Evolutionary conservation across 2,329 filamentous ascomycete genomes (phyloP).

Genomic region (Aspergillus thermomutatus): DNA sequence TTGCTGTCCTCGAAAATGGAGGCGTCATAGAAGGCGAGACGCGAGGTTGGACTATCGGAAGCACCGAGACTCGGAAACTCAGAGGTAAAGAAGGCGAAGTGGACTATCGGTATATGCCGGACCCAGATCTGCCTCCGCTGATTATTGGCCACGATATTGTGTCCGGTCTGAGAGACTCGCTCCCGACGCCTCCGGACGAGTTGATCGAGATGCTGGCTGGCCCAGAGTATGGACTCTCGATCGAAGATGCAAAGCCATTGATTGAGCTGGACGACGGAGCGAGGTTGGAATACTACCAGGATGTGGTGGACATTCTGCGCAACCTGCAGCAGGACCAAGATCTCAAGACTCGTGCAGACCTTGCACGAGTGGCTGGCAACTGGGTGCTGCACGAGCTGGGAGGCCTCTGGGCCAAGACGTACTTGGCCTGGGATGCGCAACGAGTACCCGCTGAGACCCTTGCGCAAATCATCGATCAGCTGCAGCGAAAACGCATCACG

Average conservation of each 20-base stretch:
- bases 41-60: conserved; percentile 84
- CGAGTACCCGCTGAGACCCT: conserved; percentile 42
- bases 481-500: conserved; percentile 46
- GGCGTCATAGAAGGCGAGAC: conserved; percentile 80
- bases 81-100: conserved; percentile 95
- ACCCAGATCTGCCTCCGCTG: conserved; percentile 82
- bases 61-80: conserved; percentile 73
- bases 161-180: conserved; percentile 55
- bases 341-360: conserved; percentile 25
- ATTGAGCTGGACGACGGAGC: conserved; percentile 73
- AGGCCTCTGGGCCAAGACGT: conserved; percentile 56
- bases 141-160: conserved; percentile 70
- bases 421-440: conserved; percentile 40
- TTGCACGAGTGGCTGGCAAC: conserved; percentile 55
- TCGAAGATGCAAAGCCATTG: conserved; percentile 80
- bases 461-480: conserved; percentile 44
- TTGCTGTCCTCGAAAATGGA: conserved; percentile 71
- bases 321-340: conserved; percentile 23
- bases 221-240: conserved; percentile 62
- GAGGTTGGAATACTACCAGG: conserved; percentile 72
- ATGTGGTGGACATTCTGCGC: conserved; percentile 39
- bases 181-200: conserved; percentile 71
- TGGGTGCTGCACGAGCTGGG: conserved; percentile 76
- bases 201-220: conserved; percentile 62
- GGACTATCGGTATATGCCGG: conserved; percentile 98